Base-by-base conservation (phyloP, 1,139 yeast species). In the Kodamaea plutei region DNA sequence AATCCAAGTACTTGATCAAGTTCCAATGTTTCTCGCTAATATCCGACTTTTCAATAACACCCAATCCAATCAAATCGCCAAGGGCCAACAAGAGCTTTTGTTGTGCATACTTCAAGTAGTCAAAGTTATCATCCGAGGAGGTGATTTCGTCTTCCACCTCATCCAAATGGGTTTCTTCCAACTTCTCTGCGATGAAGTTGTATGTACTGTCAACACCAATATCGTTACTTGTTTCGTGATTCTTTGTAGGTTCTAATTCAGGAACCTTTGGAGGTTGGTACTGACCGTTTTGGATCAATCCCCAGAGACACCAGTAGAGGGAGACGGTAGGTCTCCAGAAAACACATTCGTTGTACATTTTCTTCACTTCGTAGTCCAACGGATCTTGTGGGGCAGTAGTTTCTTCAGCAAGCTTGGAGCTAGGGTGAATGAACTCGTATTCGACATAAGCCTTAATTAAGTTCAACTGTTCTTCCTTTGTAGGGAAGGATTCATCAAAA, bases 231-330 rank as follows among this genome's bases (percentile, higher is more conserved):
- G 39, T 29, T 4, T 45, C 38, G 9, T 19, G 19, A 13, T 6
- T n/a, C 19, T 14, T 7, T 15, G 15, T 20, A 8, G 27, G 29
- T 4, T 20, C 15, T 14, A 13, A 15, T 3, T 20, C 24, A 6
- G 22, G 20, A 3, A 28, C 22, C 17, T 45, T 39, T 17, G 39
- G 38, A 1, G 46, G 41, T 27, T 47, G 50, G 6, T 56, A 33
- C 2, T 69, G 66, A 3, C 84, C 84, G 49, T 75, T 72, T 56
- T 84, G 95, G 26, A 91, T 75, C 33, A 91, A 69, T 0, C 95
- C 97, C 98, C 98, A 91, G 16, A 88, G 53, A 16, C 83, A 72
- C 98, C 98, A 91, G 50, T 73, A 76, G 4, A 85, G 66, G 33
- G 82, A 83, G 11, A 78, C 93, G 0, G 87, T 65, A 1, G 93